Evolutionary conservation across 2,329 filamentous ascomycete genomes (phyloP).

Genomic region (Colletotrichum sp.): DNA sequence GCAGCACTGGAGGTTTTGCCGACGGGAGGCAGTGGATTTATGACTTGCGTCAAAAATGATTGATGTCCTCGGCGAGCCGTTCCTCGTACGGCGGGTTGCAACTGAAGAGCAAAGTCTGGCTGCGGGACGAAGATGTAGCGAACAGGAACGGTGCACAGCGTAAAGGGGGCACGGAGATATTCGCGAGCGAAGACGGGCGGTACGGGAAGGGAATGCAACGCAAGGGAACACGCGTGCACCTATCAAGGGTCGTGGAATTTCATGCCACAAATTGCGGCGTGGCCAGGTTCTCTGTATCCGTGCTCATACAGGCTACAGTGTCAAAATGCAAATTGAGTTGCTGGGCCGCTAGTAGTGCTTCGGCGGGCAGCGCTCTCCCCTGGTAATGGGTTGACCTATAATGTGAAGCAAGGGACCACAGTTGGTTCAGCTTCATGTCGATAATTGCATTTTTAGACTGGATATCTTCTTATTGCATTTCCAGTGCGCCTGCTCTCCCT

Average conservation of each 20-base stretch:
- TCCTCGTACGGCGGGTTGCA: background rate
- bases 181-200: background rate
- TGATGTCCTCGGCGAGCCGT: background rate
- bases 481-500: background rate
- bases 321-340: background rate
- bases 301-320: background rate
- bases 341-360: background rate
- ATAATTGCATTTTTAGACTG: background rate
- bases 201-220: constrained; percentile 17
- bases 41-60: background rate
- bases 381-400: background rate
- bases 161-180: constrained; percentile 7
- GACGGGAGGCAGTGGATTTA: background rate
- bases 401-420: background rate
- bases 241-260: constrained; percentile 12
- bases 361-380: background rate
- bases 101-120: background rate
- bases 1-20: background rate
- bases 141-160: background rate
- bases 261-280: background rate
- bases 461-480: background rate
- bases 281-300: background rate
- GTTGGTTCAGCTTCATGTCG: background rate
- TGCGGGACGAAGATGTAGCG: background rate
- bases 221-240: constrained; percentile 20